These are phyloP conservation scores for Ceratobasidium sp. DNA, from an alignment of 1,284 basidiomycete genomes.

Conservation along the genomic window DNA sequence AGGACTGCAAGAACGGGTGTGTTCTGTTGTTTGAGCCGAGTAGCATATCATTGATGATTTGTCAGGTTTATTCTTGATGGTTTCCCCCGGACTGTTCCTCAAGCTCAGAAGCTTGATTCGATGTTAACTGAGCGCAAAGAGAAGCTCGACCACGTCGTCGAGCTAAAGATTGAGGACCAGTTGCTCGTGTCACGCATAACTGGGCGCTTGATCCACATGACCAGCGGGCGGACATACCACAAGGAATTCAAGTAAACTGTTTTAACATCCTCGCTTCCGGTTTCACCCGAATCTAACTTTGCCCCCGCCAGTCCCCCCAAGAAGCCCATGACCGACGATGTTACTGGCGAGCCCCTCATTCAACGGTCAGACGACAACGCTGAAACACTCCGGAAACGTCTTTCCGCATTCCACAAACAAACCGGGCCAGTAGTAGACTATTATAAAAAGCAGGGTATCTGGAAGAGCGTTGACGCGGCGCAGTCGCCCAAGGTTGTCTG, in stretches of 20 bases:
- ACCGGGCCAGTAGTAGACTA: slow-evolving; percentile 97
- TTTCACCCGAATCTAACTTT: slow-evolving; percentile 42
- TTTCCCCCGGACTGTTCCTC: slow-evolving; percentile 97
- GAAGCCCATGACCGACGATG: slow-evolving; percentile 92
- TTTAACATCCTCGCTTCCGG: slow-evolving; percentile 14
- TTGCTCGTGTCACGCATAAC: slow-evolving; percentile 98
- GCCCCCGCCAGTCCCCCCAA: slow-evolving; percentile 82
- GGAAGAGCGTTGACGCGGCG: slow-evolving; percentile 91
- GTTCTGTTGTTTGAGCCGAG: slow-evolving; percentile 53
- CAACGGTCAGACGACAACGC: slow-evolving; percentile 94
- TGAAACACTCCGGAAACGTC: slow-evolving; percentile 91
- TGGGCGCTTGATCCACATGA: slow-evolving; percentile 91
- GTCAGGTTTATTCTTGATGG: slow-evolving; percentile 95
- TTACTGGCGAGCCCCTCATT: slow-evolving; percentile 94
- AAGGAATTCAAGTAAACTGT: slow-evolving; percentile 83
- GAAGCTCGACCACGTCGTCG: slow-evolving; percentile 90
- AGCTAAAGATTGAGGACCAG: slow-evolving; percentile 93
- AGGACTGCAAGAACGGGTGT: slow-evolving; percentile 92
- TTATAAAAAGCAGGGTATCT: slow-evolving; percentile 91
- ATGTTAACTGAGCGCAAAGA: slow-evolving; percentile 89
- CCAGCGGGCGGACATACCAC: slow-evolving; percentile 93
- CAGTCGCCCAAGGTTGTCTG: slow-evolving; percentile 93
- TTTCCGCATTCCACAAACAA: slow-evolving; percentile 88
- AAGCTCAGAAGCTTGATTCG: slow-evolving; percentile 94
- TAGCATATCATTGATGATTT: background rate